These are phyloP conservation scores for Xerocomellus amylosporus DNA, from an alignment of 768 basidiomycete species.

Conservation along the genomic window DNA sequence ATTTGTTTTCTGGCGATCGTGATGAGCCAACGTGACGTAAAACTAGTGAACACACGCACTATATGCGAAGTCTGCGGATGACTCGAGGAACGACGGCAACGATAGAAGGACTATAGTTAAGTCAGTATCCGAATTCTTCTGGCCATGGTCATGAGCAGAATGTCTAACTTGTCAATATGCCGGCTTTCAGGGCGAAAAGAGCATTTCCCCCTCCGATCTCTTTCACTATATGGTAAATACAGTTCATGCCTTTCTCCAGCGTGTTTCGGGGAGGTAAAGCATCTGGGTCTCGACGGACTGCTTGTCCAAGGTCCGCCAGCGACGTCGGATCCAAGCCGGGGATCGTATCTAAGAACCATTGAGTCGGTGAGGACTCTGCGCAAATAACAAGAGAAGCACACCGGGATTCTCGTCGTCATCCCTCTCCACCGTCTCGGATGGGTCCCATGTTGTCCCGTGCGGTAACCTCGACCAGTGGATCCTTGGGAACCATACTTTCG, in stretches of 20 bases:
- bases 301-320: conserved; percentile 52
- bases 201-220: conserved; percentile 55
- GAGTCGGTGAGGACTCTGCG: not conserved
- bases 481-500: conserved; percentile 58
- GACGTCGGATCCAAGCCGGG: conserved; percentile 49
- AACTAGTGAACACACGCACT: conserved; percentile 34
- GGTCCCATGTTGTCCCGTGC: conserved; percentile 44
- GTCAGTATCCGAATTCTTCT: not conserved
- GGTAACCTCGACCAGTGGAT: conserved; percentile 33
- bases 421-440: conserved; percentile 42
- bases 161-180: conserved; percentile 52
- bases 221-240: conserved; percentile 39
- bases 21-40: conserved; percentile 3
- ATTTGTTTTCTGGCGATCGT: conserved; percentile 50
- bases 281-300: conserved; percentile 66
- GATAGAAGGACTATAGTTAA: conserved; percentile 47
- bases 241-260: conserved; percentile 50
- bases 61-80: conserved; percentile 57
- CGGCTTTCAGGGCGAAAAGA: conserved; percentile 71
- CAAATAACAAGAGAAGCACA: conserved; percentile 11
- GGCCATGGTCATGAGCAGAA: not conserved
- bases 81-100: conserved; percentile 56
- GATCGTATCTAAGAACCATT: conserved; percentile 42
- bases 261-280: conserved; percentile 64
- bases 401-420: conserved; percentile 72